phyloP scores from a whole-genome alignment of 2,329 filamentous ascomycete species.

The Alternaria sp. region DNA sequence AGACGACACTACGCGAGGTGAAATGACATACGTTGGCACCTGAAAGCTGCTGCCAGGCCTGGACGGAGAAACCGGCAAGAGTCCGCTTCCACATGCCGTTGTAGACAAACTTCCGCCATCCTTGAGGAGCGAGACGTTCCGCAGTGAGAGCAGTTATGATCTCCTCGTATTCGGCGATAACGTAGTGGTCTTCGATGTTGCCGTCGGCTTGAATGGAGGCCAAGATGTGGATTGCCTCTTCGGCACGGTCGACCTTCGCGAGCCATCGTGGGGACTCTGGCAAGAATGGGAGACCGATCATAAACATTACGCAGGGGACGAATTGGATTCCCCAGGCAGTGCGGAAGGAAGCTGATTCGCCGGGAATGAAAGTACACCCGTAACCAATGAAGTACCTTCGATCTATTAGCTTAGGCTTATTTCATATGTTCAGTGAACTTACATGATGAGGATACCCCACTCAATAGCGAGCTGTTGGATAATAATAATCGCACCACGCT shows the following conservation, averaged over 20 bases:
- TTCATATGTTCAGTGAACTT: neutral
- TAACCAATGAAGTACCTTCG: slow-evolving; percentile 48
- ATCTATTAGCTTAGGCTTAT: slow-evolving; percentile 2
- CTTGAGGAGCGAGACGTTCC: slow-evolving; percentile 73
- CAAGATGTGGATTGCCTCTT: slow-evolving; percentile 51
- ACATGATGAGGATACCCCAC: slow-evolving; percentile 59
- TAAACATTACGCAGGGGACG: slow-evolving; percentile 45
- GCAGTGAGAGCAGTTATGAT: slow-evolving; percentile 77
- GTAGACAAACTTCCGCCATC: slow-evolving; percentile 73
- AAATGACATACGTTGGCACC: slow-evolving; percentile 83
- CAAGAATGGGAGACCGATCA: slow-evolving; percentile 59
- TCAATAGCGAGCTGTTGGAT: slow-evolving; percentile 79
- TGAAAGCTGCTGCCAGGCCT: slow-evolving; percentile 78
- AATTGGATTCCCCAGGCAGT: slow-evolving; percentile 49
- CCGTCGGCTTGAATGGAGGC: slow-evolving; percentile 60
- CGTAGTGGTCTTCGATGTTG: slow-evolving; percentile 68
- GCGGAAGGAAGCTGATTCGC: slow-evolving; percentile 38
- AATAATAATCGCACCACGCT: slow-evolving; percentile 70
- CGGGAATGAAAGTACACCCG: slow-evolving; percentile 43
- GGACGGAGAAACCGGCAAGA: slow-evolving; percentile 72
- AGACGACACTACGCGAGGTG: slow-evolving; percentile 12
- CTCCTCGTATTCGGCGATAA: slow-evolving; percentile 71
- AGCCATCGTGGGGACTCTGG: slow-evolving; percentile 55
- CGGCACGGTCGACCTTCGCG: slow-evolving; percentile 53
- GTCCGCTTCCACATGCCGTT: slow-evolving; percentile 76